Evolutionary conservation across 2,329 filamentous ascomycete species (phyloP), one percentile per base, ranked within the genome.

Genomic region (Chrysoporthe puriensis): DNA sequence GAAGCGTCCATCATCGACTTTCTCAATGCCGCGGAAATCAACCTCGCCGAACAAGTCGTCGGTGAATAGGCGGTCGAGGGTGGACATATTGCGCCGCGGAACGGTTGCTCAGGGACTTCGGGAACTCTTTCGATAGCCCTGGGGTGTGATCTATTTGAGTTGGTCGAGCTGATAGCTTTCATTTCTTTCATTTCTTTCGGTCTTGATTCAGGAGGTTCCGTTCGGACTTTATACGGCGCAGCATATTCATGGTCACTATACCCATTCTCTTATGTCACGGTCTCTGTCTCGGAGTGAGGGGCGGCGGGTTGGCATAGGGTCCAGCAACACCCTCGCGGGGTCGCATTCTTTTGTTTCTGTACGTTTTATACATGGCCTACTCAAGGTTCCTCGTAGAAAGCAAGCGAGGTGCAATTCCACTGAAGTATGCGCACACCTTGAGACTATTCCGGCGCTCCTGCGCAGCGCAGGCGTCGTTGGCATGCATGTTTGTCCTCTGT

Each of bases 41-140:
- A 57, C 50, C 21, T 52, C 52, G 46, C 71, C 56, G 46, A 68
- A 66, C 46, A 66, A 63, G 48, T 43, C 42, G 70, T 44, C 78
- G 5, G 71, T 76, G 34, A 76, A 75, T 54, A 76, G 77, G 64
- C 81, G 80, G 80, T 72, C 75, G 34, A 79, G 75, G 67, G 76
- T 77, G 8, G 74, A 78, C 8, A 73, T 73, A 43, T 73, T 78
- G 64, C 81, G 80, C 70, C 77, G 76, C 56, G 78, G 79, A 14
- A 72, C 77, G 36, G 74, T 80, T 71, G 76, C 79, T 21, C 78
- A 80, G 66, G 78, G 81, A 9, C 76, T 83, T 64, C 80, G 81
- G 52, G 82, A 76, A 65, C 76, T 84, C 64, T 84, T 85, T 72
- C 80, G 80, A 63, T 84, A 73, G 73, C 36, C 62, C 21, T 46